Evolutionary conservation across 108 stramenopile species (phyloP).

Genomic region (Asterionellopsis glacialis): DNA sequence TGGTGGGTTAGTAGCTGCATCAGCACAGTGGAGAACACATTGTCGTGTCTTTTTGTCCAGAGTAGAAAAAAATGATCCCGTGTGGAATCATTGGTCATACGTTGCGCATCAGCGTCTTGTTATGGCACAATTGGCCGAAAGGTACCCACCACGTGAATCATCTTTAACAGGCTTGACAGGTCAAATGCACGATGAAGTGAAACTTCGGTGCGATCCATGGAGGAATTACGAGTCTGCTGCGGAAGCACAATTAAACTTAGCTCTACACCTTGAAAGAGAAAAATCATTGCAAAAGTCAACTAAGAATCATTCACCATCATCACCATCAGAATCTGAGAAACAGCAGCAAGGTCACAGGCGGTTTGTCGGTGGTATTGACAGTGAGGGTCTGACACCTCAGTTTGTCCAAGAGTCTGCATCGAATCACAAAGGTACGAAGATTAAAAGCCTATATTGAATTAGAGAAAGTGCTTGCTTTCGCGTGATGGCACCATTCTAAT

Average conservation of each 20-base stretch:
- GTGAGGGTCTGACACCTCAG: slow-evolving; percentile 30
- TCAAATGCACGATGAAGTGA: slow-evolving; percentile 17
- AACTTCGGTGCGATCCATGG: slow-evolving; percentile 54
- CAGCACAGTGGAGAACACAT: slow-evolving; percentile 65
- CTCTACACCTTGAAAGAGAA: slow-evolving; percentile 25
- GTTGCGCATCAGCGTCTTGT: slow-evolving; percentile 45
- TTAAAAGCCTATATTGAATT: background rate
- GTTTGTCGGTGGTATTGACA: slow-evolving; percentile 53
- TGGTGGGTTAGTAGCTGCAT: slow-evolving; percentile 34
- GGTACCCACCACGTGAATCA: slow-evolving; percentile 25
- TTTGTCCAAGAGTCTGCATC: slow-evolving; percentile 40
- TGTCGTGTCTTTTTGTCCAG: slow-evolving; percentile 23
- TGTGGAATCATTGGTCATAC: slow-evolving; percentile 46
- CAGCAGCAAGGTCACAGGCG: slow-evolving; percentile 12
- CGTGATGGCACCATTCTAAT: background rate
- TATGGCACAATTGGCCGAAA: slow-evolving; percentile 39
- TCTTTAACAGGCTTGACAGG: slow-evolving; percentile 4
- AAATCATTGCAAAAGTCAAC: background rate
- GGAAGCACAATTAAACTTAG: slow-evolving; percentile 55
- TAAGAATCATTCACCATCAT: slow-evolving; percentile 6
- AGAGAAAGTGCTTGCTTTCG: too few relatives aligned
- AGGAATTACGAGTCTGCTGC: slow-evolving; percentile 48
- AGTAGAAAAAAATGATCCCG: background rate
- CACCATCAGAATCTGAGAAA: background rate
- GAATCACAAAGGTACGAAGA: slow-evolving; percentile 46